A percentile compares a stretch with the other conserved stretches of the same genome.
Evolutionary conservation across 176 grass and related monocot genomes (phyloP).

Genomic region (Typha latifolia): DNA sequence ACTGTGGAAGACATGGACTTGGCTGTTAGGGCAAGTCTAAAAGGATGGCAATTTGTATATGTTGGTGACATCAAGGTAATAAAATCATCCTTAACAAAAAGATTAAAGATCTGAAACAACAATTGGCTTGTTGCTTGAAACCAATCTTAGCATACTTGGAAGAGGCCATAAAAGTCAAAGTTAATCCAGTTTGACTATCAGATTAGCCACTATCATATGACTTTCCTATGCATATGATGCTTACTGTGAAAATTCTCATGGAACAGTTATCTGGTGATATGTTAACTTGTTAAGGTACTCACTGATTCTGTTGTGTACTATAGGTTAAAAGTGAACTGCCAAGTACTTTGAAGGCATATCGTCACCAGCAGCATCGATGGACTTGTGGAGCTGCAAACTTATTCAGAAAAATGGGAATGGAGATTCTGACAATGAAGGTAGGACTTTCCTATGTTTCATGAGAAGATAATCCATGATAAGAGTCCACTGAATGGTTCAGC

Average conservation of each 20-base stretch:
- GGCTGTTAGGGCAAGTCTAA: slow-evolving; percentile 70
- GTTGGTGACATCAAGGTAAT: slow-evolving; percentile 76
- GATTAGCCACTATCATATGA: neutral
- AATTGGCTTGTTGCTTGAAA: too few species aligned
- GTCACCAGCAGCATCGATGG: slow-evolving; percentile 86
- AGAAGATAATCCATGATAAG: neutral
- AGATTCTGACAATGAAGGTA: slow-evolving; percentile 67
- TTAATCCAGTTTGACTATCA: neutral
- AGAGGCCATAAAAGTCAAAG: neutral
- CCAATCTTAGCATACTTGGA: too few species aligned
- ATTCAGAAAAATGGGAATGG: slow-evolving; percentile 58
- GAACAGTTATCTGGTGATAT: neutral
- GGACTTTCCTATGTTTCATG: neutral
- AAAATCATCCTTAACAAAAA: neutral
- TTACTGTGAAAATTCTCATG: neutral
- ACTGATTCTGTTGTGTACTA: slow-evolving; percentile 9
- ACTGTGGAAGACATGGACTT: slow-evolving; percentile 99
- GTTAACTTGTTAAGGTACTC: neutral
- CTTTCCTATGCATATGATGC: neutral
- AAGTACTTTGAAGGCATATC: slow-evolving; percentile 82
- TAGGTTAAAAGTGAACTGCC: slow-evolving; percentile 94
- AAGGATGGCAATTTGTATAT: slow-evolving; percentile 94
- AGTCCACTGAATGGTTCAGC: neutral
- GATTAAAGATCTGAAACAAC: too few species aligned
- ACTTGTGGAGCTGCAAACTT: slow-evolving; percentile 91